These are phyloP conservation scores for Starmerella potacharoeniae DNA, from an alignment of 805 yeast species.

Conservation along the genomic window DNA sequence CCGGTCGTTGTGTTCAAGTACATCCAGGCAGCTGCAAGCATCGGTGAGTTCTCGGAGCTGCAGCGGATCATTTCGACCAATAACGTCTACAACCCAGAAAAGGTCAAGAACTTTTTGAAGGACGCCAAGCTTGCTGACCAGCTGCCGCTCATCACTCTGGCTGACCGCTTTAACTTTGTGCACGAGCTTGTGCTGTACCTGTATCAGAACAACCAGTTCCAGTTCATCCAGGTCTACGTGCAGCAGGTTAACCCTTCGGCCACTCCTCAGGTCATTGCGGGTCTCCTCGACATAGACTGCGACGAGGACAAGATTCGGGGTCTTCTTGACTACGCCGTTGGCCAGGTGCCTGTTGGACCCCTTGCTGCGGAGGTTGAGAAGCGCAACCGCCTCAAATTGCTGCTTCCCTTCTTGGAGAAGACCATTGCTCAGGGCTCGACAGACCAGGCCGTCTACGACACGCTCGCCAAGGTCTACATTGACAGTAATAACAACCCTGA, in stretches of 20 bases:
- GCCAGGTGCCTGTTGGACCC: constrained; percentile 85
- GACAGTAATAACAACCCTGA: constrained; percentile 97
- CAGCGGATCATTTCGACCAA: constrained; percentile 93
- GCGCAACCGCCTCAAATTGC: constrained; percentile 82
- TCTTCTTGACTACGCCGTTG: constrained; percentile 71
- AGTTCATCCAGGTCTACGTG: constrained; percentile 94
- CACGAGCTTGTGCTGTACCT: constrained; percentile 88
- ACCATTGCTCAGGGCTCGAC: constrained; percentile 69
- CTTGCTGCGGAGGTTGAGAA: constrained; percentile 91
- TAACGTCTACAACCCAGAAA: constrained; percentile 89
- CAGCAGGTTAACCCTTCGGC: constrained; percentile 94
- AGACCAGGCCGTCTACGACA: constrained; percentile 86
- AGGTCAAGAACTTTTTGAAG: constrained; percentile 92
- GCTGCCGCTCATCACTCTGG: constrained; percentile 88
- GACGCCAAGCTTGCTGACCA: constrained; percentile 91
- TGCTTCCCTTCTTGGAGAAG: constrained; percentile 87
- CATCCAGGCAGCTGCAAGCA: constrained; percentile 83
- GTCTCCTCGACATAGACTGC: constrained; percentile 91
- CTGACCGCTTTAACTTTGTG: constrained; percentile 82
- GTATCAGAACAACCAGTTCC: constrained; percentile 91
- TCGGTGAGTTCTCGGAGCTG: constrained; percentile 85
- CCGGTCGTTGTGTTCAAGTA: constrained; percentile 93
- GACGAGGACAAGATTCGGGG: constrained; percentile 79
- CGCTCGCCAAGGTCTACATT: constrained; percentile 93
- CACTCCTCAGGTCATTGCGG: constrained; percentile 95